Conservation (phyloP, 306 rosid genomes). For the Delonix regia region DNA sequence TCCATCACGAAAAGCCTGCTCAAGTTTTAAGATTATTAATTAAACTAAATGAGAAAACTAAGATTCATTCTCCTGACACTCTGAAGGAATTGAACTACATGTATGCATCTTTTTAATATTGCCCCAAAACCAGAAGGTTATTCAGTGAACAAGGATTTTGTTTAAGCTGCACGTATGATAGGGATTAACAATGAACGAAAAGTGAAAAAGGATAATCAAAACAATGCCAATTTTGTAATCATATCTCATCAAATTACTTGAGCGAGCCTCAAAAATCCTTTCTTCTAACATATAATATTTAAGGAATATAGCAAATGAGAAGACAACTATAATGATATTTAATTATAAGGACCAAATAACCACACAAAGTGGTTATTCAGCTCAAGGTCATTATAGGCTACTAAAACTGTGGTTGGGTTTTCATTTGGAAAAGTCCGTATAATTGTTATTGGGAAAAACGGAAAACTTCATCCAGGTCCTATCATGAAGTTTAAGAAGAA, state of each 20-base stretch:
- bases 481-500: conserved; percentile 30
- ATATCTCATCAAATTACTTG: conserved; percentile 19
- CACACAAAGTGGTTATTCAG: not conserved
- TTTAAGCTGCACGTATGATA: not conserved
- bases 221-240: conserved; percentile 12
- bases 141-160: conserved; percentile 16
- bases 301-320: not conserved
- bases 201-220: conserved; percentile 12
- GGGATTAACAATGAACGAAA: conserved; percentile 21
- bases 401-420: not conserved
- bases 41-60: conserved; percentile 36
- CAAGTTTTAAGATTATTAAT: conserved; percentile 37
- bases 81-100: conserved; percentile 12
- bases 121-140: conserved; percentile 16
- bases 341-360: not conserved
- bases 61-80: conserved; percentile 28
- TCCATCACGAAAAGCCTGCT: conserved; percentile 88
- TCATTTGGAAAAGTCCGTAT: not conserved
- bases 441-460: not conserved
- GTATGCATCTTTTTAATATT: conserved; percentile 6
- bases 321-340: not conserved
- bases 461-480: conserved; percentile 22
- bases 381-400: not conserved
- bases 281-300: conserved; percentile 18
- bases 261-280: conserved; percentile 10